phyloP scores from a whole-genome alignment of 2,329 filamentous ascomycete species.

The Monosporascus sp. region DNA sequence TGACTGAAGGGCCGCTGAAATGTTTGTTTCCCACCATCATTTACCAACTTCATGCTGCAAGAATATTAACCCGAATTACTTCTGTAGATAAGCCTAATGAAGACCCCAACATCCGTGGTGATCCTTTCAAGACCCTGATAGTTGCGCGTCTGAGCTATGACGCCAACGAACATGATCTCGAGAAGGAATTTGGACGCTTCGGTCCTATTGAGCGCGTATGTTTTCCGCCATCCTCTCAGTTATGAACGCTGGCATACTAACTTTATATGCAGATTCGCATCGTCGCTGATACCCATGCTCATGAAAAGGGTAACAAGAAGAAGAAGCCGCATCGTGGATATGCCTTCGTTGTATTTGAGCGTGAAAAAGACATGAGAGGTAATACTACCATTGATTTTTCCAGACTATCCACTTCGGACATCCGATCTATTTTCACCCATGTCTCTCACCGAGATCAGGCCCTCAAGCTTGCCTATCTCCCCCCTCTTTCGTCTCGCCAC shows the following conservation, averaged over 20 bases:
- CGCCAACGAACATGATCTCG: constrained; percentile 80
- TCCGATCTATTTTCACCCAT: constrained; percentile 26
- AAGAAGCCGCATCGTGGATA: constrained; percentile 84
- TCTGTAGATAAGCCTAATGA: constrained; percentile 69
- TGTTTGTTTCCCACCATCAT: constrained; percentile 42
- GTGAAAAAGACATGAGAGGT: constrained; percentile 99
- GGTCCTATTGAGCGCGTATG: constrained; percentile 88
- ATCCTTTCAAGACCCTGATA: constrained; percentile 93
- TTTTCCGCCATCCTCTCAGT: neutral
- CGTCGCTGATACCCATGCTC: constrained; percentile 67
- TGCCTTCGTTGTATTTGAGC: constrained; percentile 94
- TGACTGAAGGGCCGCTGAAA: constrained; percentile 57
- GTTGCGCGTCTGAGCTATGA: constrained; percentile 87
- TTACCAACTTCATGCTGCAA: neutral
- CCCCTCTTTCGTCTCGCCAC: constrained; percentile 6
- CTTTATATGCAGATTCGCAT: constrained; percentile 66
- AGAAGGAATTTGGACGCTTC: constrained; percentile 88
- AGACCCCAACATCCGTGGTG: constrained; percentile 84
- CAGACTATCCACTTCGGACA: constrained; percentile 24
- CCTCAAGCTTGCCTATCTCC: constrained; percentile 54
- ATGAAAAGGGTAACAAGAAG: constrained; percentile 67
- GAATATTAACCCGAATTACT: constrained; percentile 12
- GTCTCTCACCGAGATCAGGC: constrained; percentile 45
- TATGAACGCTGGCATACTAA: constrained; percentile 2
- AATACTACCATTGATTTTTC: constrained; percentile 47